A percentile compares a stretch with the other conserved stretches of the same genome.
phyloP scores from a whole-genome alignment of 306 rosid genomes.

The Erythrophleum fordii region DNA sequence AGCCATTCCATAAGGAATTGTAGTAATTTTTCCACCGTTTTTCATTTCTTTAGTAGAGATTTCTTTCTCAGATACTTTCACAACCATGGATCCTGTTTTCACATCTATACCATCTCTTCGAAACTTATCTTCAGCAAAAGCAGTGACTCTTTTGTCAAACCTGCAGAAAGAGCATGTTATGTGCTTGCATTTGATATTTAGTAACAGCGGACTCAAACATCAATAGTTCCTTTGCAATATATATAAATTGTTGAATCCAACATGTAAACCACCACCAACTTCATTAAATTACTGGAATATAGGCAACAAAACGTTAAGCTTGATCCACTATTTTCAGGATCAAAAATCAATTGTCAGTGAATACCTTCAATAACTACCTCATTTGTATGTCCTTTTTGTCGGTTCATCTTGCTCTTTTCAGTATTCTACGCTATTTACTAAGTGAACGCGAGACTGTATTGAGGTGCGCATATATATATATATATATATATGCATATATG shows the following conservation, averaged over 20 bases:
- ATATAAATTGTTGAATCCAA: neutral
- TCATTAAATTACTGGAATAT: neutral
- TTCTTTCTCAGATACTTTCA: slow-evolving; percentile 81
- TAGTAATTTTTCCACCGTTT: slow-evolving; percentile 60
- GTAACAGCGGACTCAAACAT: neutral
- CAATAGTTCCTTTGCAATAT: neutral
- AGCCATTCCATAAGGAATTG: slow-evolving; percentile 95
- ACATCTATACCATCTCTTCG: slow-evolving; percentile 82
- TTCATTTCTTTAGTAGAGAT: slow-evolving; percentile 88
- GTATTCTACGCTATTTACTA: neutral
- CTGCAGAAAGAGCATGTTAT: slow-evolving; percentile 49
- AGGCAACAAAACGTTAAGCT: neutral
- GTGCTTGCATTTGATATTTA: neutral
- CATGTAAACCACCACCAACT: neutral
- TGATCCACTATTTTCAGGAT: neutral
- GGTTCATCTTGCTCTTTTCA: neutral
- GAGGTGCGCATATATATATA: too few species aligned
- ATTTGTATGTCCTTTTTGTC: neutral
- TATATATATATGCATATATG: too few species aligned
- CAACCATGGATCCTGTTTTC: slow-evolving; percentile 95
- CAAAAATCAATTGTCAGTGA: neutral
- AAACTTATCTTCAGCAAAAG: slow-evolving; percentile 89
- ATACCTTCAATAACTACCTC: slow-evolving; percentile 8
- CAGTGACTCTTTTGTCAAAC: slow-evolving; percentile 96
- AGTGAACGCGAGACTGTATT: neutral